Conservation (phyloP, 768 basidiomycete genomes). For the Hemileccinum rubropunctum region DNA sequence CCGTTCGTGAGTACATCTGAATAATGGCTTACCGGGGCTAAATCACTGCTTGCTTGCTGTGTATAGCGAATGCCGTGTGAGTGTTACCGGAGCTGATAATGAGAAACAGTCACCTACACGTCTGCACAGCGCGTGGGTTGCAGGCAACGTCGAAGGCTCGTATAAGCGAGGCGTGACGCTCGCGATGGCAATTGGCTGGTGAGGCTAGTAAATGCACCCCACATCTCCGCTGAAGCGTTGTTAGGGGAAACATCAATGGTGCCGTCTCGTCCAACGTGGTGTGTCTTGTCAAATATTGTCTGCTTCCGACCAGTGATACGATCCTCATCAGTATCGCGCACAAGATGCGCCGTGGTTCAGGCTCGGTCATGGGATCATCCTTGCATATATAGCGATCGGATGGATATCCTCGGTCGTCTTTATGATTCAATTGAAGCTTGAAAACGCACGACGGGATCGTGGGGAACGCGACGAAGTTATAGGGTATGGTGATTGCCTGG, state of each 20-base stretch:
- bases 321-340: constrained; percentile 53
- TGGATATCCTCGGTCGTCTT: constrained; percentile 52
- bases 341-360: constrained; percentile 65
- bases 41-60: not conserved
- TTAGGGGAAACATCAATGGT: constrained; percentile 63
- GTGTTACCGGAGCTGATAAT: constrained; percentile 15
- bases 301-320: not conserved
- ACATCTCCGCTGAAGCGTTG: constrained; percentile 15
- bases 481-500: constrained; percentile 42
- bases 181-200: constrained; percentile 65
- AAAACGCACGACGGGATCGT: constrained; percentile 61
- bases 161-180: constrained; percentile 72
- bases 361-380: constrained; percentile 64
- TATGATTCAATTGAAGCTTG: constrained; percentile 46
- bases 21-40: not conserved
- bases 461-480: constrained; percentile 71
- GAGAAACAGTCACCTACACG: not conserved
- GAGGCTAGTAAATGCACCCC: not conserved
- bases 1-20: constrained; percentile 35
- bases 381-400: constrained; percentile 68
- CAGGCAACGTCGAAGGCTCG: constrained; percentile 68
- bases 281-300: constrained; percentile 25
- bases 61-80: constrained; percentile 50
- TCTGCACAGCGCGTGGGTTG: constrained; percentile 60
- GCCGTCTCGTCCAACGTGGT: constrained; percentile 67